Percentiles rank a stretch among this genome's conserved stretches.
These are phyloP conservation scores for Mucor saturninus DNA, from an alignment of 371 early-diverging fungal genomes.

Conservation along the genomic window DNA sequence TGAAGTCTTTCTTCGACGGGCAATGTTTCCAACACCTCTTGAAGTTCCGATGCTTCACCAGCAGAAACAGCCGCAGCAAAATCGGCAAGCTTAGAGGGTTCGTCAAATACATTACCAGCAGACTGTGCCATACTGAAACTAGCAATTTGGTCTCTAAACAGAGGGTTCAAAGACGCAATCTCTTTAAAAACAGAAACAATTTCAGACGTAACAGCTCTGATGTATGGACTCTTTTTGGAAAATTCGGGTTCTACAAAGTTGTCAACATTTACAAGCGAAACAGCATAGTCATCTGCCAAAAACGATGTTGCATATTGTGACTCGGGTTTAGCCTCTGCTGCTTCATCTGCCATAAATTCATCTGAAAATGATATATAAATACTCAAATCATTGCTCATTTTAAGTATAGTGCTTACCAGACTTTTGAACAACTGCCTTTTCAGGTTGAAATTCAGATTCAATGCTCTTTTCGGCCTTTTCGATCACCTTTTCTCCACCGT, in stretches of 20 bases:
- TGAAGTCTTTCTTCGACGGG: constrained; percentile 91
- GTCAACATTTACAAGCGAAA: constrained; percentile 85
- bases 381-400: neutral
- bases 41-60: constrained; percentile 91
- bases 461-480: constrained; percentile 20
- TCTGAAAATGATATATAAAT: neutral
- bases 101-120: constrained; percentile 94
- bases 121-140: constrained; percentile 94
- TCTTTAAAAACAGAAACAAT: constrained; percentile 95
- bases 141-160: constrained; percentile 96
- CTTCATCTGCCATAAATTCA: constrained; percentile 26
- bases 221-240: constrained; percentile 80
- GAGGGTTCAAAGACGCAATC: constrained; percentile 89
- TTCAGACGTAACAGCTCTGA: constrained; percentile 95
- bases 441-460: constrained; percentile 15
- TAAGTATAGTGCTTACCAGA: neutral
- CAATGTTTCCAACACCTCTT: constrained; percentile 87
- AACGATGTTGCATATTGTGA: constrained; percentile 56
- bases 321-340: constrained; percentile 15
- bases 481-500: constrained; percentile 5
- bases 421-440: constrained; percentile 16
- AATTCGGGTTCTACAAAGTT: constrained; percentile 86
- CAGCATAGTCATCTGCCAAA: constrained; percentile 71
- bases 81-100: constrained; percentile 93
- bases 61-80: constrained; percentile 95